Base-by-base conservation (phyloP, 495 filamentous ascomycete species). In the Lineolata rhizophorae region DNA sequence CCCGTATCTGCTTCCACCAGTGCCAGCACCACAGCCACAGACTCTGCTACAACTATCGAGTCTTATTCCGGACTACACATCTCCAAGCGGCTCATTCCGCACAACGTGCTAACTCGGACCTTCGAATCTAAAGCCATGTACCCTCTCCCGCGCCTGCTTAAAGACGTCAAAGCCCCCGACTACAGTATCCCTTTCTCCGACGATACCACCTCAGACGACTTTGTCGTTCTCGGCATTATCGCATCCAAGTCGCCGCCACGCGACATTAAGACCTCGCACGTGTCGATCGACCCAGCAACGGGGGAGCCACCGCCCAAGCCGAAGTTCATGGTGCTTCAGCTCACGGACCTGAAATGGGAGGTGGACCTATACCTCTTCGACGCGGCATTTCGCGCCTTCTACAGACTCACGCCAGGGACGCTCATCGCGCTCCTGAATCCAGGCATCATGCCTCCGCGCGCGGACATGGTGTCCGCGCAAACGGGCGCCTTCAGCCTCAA, bases 371-470 rank as follows among this genome's bases (percentile, higher is more conserved):
- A 76, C 44, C 67, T 99, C 18, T 99, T 99, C 48, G 81, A 77
- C 44, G 67, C 75, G 0, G 90, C 77, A 12, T 95, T 93, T 46
- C 72, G 79, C 3, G 70, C 72, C 24, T 94, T 81, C 56, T 93
- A 84, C 71, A 83, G 90, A 45, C 58, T 95, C 3, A 69, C 72
- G 0, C 66, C 76, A 2, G 87, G 90, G 14, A 91, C 78, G 0
- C 59, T 95, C 2, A 61, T 99, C 31, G 87, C 90, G 5, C 74
- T 99, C 21, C 58, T 99, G n/a, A 99, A 95, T 42, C 87, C 90
- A 0, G 70, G 54, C 2, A 74, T 95, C 41, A 73, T 99, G 65
- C 79, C 84, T 5, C 90, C 90, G 2, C 71, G 71, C 10, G 70
- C 69, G 5, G 9, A 16, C 6, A 9, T 9, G 8, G 15, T 10